Percentiles rank a stretch among this genome's conserved stretches.
Evolutionary conservation across 805 yeast species (phyloP).

Genomic region (Ogataea angusta): DNA sequence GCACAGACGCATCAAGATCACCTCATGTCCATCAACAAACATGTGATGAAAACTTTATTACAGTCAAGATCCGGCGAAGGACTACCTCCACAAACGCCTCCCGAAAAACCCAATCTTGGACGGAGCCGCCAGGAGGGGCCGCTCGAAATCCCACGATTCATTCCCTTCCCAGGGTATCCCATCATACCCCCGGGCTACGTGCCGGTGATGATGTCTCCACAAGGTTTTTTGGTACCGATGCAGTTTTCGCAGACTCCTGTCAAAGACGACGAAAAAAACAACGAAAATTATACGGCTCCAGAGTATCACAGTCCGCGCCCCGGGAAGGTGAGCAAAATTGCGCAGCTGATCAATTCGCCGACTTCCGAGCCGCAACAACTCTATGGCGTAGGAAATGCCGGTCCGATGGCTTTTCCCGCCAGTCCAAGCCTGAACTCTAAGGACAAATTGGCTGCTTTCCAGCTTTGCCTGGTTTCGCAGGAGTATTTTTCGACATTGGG

Average conservation of each 20-base stretch:
- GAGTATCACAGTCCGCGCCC: slow-evolving; percentile 5
- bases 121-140: slow-evolving; percentile 10
- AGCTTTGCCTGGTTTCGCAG: slow-evolving; percentile 9
- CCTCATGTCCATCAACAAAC: slow-evolving; percentile 15
- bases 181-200: slow-evolving; percentile 28
- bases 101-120: slow-evolving; percentile 8
- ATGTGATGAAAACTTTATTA: slow-evolving; percentile 16
- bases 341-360: slow-evolving; percentile 17
- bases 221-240: slow-evolving; percentile 29
- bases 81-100: slow-evolving; percentile 9
- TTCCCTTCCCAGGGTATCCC: slow-evolving; percentile 25
- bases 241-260: slow-evolving; percentile 22
- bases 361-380: slow-evolving; percentile 10
- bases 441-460: slow-evolving; percentile 17
- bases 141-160: slow-evolving; percentile 17
- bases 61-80: slow-evolving; percentile 7
- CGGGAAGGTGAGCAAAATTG: slow-evolving; percentile 9
- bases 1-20: slow-evolving; percentile 19
- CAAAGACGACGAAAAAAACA: slow-evolving; percentile 4
- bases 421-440: neutral
- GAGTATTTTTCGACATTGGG: slow-evolving; percentile 1
- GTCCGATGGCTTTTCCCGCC: neutral
- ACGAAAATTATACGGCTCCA: neutral
- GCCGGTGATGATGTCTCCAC: slow-evolving; percentile 32
- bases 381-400: neutral